Conservation (phyloP, 768 basidiomycete genomes). For the Amanita pseudoporphyria region DNA sequence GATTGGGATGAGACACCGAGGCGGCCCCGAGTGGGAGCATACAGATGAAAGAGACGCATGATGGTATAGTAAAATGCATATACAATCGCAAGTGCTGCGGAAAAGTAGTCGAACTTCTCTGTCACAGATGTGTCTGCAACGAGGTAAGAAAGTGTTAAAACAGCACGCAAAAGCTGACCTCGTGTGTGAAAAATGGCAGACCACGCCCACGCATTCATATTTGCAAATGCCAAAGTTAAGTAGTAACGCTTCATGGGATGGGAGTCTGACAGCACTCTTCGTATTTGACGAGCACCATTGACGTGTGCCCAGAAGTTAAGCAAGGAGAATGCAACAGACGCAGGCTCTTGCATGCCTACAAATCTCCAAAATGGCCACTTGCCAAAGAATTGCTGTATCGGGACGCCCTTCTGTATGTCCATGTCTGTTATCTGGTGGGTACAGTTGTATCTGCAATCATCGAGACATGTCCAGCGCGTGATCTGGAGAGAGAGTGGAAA, state of each 20-base stretch:
- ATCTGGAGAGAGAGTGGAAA: conserved; percentile 43
- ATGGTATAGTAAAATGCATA: conserved; percentile 72
- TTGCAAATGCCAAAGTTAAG: conserved; percentile 52
- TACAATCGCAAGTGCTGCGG: conserved; percentile 78
- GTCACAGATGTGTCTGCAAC: conserved; percentile 64
- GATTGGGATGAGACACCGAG: not conserved
- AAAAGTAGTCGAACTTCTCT: conserved; percentile 93
- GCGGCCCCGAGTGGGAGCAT: conserved; percentile 28
- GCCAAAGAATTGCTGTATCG: conserved; percentile 77
- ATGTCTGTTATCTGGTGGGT: conserved; percentile 69
- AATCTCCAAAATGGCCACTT: conserved; percentile 97
- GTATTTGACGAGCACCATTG: conserved; percentile 43
- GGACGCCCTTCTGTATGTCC: conserved; percentile 30
- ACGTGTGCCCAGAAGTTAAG: conserved; percentile 73
- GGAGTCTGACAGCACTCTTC: conserved; percentile 31
- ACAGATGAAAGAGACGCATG: conserved; percentile 70
- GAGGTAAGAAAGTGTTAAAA: not conserved
- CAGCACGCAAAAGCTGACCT: conserved; percentile 29
- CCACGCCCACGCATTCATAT: conserved; percentile 91
- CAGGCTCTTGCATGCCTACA: conserved; percentile 89
- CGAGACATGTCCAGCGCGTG: conserved; percentile 80
- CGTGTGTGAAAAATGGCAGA: conserved; percentile 86
- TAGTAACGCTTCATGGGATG: conserved; percentile 72
- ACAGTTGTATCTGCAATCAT: conserved; percentile 86
- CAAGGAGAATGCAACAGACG: conserved; percentile 85